phyloP scores from a whole-genome alignment of 2,329 filamentous ascomycete species.

The Paracamarosporium sp. region DNA sequence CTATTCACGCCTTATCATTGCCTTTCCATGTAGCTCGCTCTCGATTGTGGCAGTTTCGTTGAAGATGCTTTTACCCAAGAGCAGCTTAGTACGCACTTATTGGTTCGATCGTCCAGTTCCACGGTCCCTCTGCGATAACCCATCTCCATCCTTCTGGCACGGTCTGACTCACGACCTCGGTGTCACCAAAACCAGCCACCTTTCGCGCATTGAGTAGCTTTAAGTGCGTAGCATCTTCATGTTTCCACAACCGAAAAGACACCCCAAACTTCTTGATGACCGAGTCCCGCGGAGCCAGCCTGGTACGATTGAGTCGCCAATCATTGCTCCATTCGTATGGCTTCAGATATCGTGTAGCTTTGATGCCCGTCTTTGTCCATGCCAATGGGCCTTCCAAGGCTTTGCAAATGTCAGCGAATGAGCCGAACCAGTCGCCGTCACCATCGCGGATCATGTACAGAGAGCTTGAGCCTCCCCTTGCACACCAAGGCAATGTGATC shows the following conservation, averaged over 20 bases:
- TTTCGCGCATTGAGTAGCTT: constrained; percentile 10
- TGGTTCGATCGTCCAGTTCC: constrained; percentile 16
- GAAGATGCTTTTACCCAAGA: no score
- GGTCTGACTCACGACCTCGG: constrained; percentile 1
- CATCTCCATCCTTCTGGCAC: constrained; percentile 16
- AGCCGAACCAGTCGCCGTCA: constrained; percentile 20
- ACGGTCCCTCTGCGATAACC: constrained; percentile 13
- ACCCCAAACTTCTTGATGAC: constrained; percentile 20
- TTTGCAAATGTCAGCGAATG: constrained; percentile 11
- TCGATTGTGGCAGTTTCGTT: no score
- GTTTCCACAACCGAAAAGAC: constrained; percentile 19
- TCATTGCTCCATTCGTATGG: background rate
- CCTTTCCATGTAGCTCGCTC: no score
- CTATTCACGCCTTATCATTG: no score
- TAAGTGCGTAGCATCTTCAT: constrained; percentile 11
- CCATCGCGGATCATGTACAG: constrained; percentile 20
- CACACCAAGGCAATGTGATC: constrained; percentile 19
- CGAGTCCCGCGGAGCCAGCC: constrained; percentile 1
- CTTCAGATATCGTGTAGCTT: background rate
- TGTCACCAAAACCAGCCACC: constrained; percentile 11
- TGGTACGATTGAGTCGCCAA: constrained; percentile 12
- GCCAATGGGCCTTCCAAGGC: constrained; percentile 14
- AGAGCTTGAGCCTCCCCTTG: constrained; percentile 20
- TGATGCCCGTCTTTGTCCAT: constrained; percentile 9
- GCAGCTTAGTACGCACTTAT: background rate